phyloP scores from a whole-genome alignment of 768 basidiomycete genomes.

The Termitomyces sp. region DNA sequence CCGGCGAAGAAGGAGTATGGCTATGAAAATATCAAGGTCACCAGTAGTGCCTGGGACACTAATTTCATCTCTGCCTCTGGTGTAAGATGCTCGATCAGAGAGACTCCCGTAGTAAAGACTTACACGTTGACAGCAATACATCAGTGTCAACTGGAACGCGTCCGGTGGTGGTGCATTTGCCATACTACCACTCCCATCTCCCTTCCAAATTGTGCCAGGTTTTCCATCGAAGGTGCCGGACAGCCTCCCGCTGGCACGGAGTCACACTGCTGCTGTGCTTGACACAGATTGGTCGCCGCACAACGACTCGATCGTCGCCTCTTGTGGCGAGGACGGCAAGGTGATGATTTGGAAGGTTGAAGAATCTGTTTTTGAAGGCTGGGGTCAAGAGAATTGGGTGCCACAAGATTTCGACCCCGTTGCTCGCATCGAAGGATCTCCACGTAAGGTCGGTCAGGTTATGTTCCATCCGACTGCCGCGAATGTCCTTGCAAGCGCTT shows the following conservation, averaged over 20 bases:
- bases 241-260: conserved; percentile 85
- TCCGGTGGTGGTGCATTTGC: conserved; percentile 93
- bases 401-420: conserved; percentile 84
- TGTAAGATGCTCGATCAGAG: conserved; percentile 38
- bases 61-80: conserved; percentile 84
- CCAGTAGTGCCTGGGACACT: conserved; percentile 93
- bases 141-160: conserved; percentile 92
- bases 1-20: conserved; percentile 78
- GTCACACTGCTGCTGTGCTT: conserved; percentile 77
- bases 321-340: conserved; percentile 92
- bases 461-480: conserved; percentile 89
- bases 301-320: conserved; percentile 86
- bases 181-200: conserved; percentile 83
- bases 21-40: conserved; percentile 79
- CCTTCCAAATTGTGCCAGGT: conserved; percentile 45
- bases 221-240: conserved; percentile 86
- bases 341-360: conserved; percentile 88
- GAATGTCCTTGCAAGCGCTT: conserved; percentile 76
- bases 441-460: conserved; percentile 91
- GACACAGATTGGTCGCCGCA: conserved; percentile 98
- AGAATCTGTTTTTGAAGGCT: conserved; percentile 63
- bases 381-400: conserved; percentile 80
- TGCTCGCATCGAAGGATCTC: conserved; percentile 68
- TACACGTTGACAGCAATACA: conserved; percentile 51
- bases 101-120: background rate